phyloP scores from a whole-genome alignment of 2,329 filamentous ascomycete species.

The Dendrostoma leiphaemia region DNA sequence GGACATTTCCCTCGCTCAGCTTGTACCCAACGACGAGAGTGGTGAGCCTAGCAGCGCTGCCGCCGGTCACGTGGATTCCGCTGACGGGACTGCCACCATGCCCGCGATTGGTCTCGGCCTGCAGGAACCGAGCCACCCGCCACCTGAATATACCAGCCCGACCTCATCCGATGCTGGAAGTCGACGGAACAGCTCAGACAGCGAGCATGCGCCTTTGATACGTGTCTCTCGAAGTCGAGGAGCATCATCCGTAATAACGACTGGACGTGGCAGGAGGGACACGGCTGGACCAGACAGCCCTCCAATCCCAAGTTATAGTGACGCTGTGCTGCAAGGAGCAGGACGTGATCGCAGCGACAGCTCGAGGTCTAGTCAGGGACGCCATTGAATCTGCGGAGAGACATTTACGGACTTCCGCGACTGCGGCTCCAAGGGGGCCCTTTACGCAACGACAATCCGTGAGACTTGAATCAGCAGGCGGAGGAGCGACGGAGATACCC shows the following conservation, averaged over 20 bases:
- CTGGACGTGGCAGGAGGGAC: constrained; percentile 24
- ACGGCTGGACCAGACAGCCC: constrained; percentile 41
- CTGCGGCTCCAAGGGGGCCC: too few species aligned
- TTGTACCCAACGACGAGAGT: constrained; percentile 69
- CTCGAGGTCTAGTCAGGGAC: constrained; percentile 25
- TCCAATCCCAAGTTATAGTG: constrained; percentile 81
- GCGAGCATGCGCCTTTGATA: constrained; percentile 53
- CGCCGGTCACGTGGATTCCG: constrained; percentile 29
- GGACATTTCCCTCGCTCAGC: constrained; percentile 89
- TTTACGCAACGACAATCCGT: too few species aligned
- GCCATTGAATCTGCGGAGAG: background rate
- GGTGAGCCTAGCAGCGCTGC: constrained; percentile 64
- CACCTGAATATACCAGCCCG: constrained; percentile 71
- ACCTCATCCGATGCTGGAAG: constrained; percentile 57
- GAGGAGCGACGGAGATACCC: constrained; percentile 3
- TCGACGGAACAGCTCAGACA: constrained; percentile 56
- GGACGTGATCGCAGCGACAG: constrained; percentile 45
- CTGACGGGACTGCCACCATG: constrained; percentile 30
- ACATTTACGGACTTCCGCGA: too few species aligned
- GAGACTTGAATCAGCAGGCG: background rate
- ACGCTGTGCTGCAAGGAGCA: constrained; percentile 61
- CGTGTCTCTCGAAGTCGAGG: constrained; percentile 49
- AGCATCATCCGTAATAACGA: constrained; percentile 43
- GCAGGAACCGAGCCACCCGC: constrained; percentile 59
- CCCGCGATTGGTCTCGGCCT: constrained; percentile 41